Base-by-base conservation (phyloP, 192 early-diverging fungal genomes). In the Dissophora globulifera region DNA sequence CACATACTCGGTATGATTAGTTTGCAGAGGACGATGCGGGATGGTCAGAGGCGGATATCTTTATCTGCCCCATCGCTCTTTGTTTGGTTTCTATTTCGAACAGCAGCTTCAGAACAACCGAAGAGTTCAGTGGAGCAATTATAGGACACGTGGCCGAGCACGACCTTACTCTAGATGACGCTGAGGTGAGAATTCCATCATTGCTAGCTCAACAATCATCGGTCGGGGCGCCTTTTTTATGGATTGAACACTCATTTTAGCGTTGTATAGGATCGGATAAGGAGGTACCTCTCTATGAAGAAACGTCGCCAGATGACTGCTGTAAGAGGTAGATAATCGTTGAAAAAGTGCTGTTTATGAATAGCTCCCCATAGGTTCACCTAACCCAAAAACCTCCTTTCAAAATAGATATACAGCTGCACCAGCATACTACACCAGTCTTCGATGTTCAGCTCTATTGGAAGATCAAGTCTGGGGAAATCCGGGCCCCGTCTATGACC, bases 391-490 rank as follows among this genome's bases (percentile, higher is more conserved):
- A 6, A 38, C 35, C 6, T 38, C 35, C 13, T 6, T 38, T 38
- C 13, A 13, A 38, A 38, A 38, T 38, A 38, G 35, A 38, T 13
- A 38, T 38, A 38, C 35, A 38, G 35, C n/a, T n/a, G n/a, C n/a
- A n/a, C n/a, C n/a, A n/a, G n/a, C n/a, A n/a, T 22, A 8, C 23
- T 15, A 3, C 5, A 29, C 40, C 17, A 23, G 13, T 5, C 10
- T 22, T 60, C 11, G 49, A 60, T 33, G n/a, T 49, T 33, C 45
- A 60, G 23, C 31, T 62, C 6, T 62, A 62, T 25, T 62, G 59
- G 59, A 30, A 11, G 0, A 25, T 62, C 17, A 50, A 50, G 35
- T 33, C 59, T 9, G 59, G 59, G 17, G 47, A 16, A 6, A 17
- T 62, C 0, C 58, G 42, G 31, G 9, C 33, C 23, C 17, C 58